Percentiles rank a stretch among this genome's conserved stretches.
phyloP scores from a whole-genome alignment of 192 early-diverging fungal species.

The Gorgonomyces haynaldii region DNA sequence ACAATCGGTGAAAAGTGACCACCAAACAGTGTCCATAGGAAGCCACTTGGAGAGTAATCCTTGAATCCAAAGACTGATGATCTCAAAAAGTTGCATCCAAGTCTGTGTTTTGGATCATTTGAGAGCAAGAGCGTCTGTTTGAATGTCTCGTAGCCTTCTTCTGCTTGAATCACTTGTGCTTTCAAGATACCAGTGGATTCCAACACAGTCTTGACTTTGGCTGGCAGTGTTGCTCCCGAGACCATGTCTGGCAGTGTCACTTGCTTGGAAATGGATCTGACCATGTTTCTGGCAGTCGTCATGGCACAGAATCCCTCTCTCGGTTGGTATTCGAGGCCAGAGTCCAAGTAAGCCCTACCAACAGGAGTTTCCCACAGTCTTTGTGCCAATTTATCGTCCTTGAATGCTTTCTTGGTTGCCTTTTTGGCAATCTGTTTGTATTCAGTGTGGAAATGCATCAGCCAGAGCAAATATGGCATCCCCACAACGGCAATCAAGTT shows the following conservation, averaged over 20 bases:
- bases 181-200: not conserved
- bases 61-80: not conserved
- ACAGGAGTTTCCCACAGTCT: constrained; percentile 1
- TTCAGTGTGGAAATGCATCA: no score
- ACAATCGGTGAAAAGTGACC: constrained; percentile 2
- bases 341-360: not conserved
- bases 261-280: not conserved
- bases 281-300: not conserved
- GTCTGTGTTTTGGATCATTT: not conserved
- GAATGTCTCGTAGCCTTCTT: not conserved
- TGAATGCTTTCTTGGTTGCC: not conserved
- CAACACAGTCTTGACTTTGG: not conserved
- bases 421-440: not conserved
- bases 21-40: not conserved
- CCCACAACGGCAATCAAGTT: no score
- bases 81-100: not conserved
- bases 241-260: not conserved
- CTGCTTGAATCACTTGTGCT: not conserved
- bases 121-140: not conserved
- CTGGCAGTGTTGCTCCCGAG: not conserved
- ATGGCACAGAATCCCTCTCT: constrained; percentile 1
- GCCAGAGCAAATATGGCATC: no score
- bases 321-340: constrained; percentile 3
- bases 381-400: not conserved
- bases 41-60: not conserved